Base-by-base conservation (phyloP, 306 rosid genomes). In the Mimosa bimucronata region DNA sequence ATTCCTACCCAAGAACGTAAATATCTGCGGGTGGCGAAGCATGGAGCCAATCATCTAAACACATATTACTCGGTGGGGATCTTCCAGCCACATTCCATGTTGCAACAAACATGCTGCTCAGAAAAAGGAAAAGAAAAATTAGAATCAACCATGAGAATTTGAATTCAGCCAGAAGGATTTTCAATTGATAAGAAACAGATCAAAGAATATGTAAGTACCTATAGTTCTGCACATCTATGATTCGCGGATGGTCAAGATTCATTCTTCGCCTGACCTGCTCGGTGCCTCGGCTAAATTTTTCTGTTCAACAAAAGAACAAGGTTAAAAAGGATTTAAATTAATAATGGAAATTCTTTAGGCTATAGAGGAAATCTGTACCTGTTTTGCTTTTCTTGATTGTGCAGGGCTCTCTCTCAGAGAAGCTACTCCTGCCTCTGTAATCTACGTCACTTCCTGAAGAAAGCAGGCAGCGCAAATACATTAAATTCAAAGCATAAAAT, bases 11-110 rank as follows among this genome's bases (percentile, higher is more conserved):
- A 66, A 96, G 98, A 85, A 96, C 99, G 68, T 96, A 96, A 76
- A 96, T 96, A 81, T 96, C 99, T 2, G 99, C 98, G 18, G 99
- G 97, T 48, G 99, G 91, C 5, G 99, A 84, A 30, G 98, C 92
- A 40, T 93, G 97, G 80, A 96, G 98, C 98, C 97, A 96, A 64
- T 90, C 99, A 60, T 93, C 98, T 78, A 93, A 87, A 85, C 79
- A 89, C 75, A 96, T 85, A 84, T 92, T 93, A 86, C 85, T 87
- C 41, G 99, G 89, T 40, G 99, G 99, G 34, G 98, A 88, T 88
- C 98, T 96, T 85, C 99, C 98, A 57, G 97, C 99, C 81, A 96
- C 98, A 83, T 96, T 96, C 99, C 99, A 96, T 79, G 99, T 87
- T 74, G 90, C 97, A 72, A 93, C 99, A 81, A 96, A 96, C 88